Evolutionary conservation across 352 stramenopile species (phyloP).

Genomic region (Aphanomyces stellatus): DNA sequence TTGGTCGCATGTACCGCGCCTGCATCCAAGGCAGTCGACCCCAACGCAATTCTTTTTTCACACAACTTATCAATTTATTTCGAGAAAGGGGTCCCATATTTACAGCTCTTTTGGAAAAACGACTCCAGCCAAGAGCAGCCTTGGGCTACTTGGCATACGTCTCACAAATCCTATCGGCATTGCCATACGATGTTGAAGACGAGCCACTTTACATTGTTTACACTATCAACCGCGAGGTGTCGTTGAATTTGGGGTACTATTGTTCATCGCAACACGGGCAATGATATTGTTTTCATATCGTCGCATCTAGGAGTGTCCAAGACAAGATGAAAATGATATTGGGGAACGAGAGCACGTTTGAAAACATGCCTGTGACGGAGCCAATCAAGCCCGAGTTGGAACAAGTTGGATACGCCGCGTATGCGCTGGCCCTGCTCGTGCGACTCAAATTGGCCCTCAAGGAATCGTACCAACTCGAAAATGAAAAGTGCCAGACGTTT

Average conservation of each 20-base stretch:
- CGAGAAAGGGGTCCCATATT: slow-evolving; percentile 41
- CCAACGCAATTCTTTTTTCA: slow-evolving; percentile 50
- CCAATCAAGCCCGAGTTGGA: background rate
- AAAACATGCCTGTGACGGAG: background rate
- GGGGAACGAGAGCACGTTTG: slow-evolving; percentile 8
- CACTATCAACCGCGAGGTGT: slow-evolving; percentile 72
- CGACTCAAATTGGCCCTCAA: slow-evolving; percentile 72
- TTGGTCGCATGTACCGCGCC: slow-evolving; percentile 54
- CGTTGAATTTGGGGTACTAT: slow-evolving; percentile 77
- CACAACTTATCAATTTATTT: slow-evolving; percentile 63
- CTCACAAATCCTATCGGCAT: slow-evolving; percentile 46
- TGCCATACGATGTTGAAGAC: slow-evolving; percentile 76
- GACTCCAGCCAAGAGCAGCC: slow-evolving; percentile 11
- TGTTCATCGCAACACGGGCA: too few species aligned
- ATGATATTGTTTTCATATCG: too few species aligned
- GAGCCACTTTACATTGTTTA: slow-evolving; percentile 84
- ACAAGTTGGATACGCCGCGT: slow-evolving; percentile 28
- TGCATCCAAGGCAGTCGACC: slow-evolving; percentile 42
- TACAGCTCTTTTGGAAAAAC: slow-evolving; percentile 10
- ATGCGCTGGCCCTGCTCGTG: slow-evolving; percentile 57
- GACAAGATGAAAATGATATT: slow-evolving; percentile 51
- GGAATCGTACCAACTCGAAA: slow-evolving; percentile 49
- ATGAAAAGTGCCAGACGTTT: slow-evolving; percentile 77
- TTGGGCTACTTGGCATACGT: slow-evolving; percentile 75
- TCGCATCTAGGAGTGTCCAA: slow-evolving; percentile 46